A percentile compares a stretch with the other conserved stretches of the same genome.
These are phyloP conservation scores for Paraphoma chrysanthemicola DNA, from an alignment of 2,329 filamentous ascomycete species.

Conservation along the genomic window DNA sequence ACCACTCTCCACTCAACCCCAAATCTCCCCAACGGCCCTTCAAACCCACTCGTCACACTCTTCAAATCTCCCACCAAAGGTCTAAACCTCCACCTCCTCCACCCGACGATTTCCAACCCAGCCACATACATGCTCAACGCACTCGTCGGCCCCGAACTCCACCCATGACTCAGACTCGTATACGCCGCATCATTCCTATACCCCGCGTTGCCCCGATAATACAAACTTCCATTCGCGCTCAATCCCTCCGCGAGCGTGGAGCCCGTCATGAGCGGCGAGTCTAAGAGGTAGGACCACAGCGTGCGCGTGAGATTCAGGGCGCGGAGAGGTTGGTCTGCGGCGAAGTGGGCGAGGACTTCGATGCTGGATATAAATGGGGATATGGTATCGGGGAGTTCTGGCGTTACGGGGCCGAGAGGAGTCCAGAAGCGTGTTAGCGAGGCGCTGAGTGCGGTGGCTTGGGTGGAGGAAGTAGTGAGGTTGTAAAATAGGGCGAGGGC, in stretches of 20 bases:
- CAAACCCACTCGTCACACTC: constrained; percentile 23
- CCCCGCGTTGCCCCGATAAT: constrained; percentile 40
- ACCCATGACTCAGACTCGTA: constrained; percentile 46
- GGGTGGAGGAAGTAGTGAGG: constrained; percentile 16
- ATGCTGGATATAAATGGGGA: constrained; percentile 46
- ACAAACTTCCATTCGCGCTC: constrained; percentile 45
- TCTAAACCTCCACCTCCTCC: constrained; percentile 33
- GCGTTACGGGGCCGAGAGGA: constrained; percentile 36
- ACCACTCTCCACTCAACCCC: constrained; percentile 4
- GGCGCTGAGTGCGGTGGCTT: constrained; percentile 20
- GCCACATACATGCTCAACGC: constrained; percentile 16
- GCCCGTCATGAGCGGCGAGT: constrained; percentile 43
- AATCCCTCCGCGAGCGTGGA: constrained; percentile 48
- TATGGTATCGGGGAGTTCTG: constrained; percentile 47
- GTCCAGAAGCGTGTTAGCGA: constrained; percentile 33
- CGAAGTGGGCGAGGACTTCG: constrained; percentile 46
- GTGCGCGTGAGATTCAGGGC: constrained; percentile 39
- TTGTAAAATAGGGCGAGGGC: constrained; percentile 28
- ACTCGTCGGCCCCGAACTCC: constrained; percentile 37
- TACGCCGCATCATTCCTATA: constrained; percentile 44
- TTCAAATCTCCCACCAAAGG: constrained; percentile 27
- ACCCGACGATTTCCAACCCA: constrained; percentile 17
- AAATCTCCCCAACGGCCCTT: constrained; percentile 21
- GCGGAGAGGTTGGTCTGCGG: constrained; percentile 18
- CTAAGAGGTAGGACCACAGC: constrained; percentile 40